Evolutionary conservation across 2,329 filamentous ascomycete genomes (phyloP), one percentile per base, ranked within the genome.

Genomic region (Dactylellina parvicollis): DNA sequence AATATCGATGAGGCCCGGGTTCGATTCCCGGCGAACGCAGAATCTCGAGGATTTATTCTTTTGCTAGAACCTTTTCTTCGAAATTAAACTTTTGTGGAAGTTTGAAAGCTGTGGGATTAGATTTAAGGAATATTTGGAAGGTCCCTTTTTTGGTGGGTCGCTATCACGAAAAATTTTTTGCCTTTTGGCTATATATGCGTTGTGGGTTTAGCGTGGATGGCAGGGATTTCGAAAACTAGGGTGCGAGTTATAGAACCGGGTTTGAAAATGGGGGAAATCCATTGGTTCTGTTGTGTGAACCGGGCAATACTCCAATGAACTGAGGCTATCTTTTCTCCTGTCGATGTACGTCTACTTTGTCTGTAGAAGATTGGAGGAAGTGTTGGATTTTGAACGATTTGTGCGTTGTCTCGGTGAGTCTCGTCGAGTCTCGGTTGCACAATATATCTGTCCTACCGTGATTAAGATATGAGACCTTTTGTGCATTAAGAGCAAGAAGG

Each of bases 11-110:
- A 72, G 67, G 36, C 67, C 67, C 67, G 67, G 67, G 60, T 72
- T 72, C 67, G 59, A 72, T 72, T 72, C 60, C 67, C 67, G 67
- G 67, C 67, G 59, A 49, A 72, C 59, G 67, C 67, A 72, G 42
- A 44, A 20, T 28, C 2, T 49, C 7, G 20, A 32, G 2, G 30
- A 9, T 1, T n/a, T 59, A 38, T 59, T 56, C 24, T 50, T 71
- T 61, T 38, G 47, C 32, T 36, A n/a, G n/a, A n/a, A n/a, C 28
- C 44, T 54, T 36, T 69, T n/a, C 8, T 54, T 55, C n/a, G 5
- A 2, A 14, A 7, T 28, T 55, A 49, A 22, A 26, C 49, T 71
- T 50, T 50, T 40, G 14, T 1, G 20, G 26, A 65, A 47, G 24
- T 3, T 34, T 12, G 38, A 47, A 47, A 60, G 54, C 24, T 34